phyloP scores from a whole-genome alignment of 768 basidiomycete species.

The Hypholoma fasciculare region DNA sequence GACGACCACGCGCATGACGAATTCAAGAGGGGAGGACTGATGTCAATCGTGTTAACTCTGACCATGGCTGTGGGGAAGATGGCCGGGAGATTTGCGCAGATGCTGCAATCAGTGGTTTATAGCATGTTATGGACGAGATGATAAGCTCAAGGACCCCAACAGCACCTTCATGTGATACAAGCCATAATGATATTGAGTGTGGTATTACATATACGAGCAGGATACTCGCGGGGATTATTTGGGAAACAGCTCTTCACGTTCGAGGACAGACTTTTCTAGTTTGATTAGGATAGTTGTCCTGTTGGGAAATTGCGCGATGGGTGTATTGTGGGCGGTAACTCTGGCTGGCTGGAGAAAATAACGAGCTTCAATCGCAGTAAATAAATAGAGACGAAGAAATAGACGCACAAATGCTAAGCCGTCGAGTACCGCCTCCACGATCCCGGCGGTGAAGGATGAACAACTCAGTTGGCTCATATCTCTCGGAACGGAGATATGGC shows the following conservation, averaged over 20 bases:
- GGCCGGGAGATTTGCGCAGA: neutral
- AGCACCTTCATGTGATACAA: conserved; percentile 4
- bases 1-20: conserved; percentile 85
- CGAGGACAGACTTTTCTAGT: conserved; percentile 88
- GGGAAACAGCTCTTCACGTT: conserved; percentile 82
- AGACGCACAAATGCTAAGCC: conserved; percentile 89
- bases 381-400: neutral
- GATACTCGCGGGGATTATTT: conserved; percentile 45
- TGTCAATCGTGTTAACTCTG: conserved; percentile 50
- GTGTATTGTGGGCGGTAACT: conserved; percentile 94
- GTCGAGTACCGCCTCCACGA: conserved; percentile 96
- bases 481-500: conserved; percentile 89
- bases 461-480: conserved; percentile 95
- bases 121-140: neutral
- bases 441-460: conserved; percentile 96
- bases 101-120: neutral
- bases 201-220: conserved; percentile 2
- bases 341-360: conserved; percentile 74
- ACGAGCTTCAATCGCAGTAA: conserved; percentile 4
- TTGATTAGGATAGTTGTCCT: conserved; percentile 98
- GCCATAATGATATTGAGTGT: neutral
- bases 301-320: conserved; percentile 74
- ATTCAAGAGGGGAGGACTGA: conserved; percentile 72
- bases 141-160: conserved; percentile 12
- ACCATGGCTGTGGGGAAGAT: conserved; percentile 43